Percentiles rank a stretch among this genome's conserved stretches.
Evolutionary conservation across 2,329 filamentous ascomycete genomes (phyloP).

Genomic region (Ilyonectria sp.): DNA sequence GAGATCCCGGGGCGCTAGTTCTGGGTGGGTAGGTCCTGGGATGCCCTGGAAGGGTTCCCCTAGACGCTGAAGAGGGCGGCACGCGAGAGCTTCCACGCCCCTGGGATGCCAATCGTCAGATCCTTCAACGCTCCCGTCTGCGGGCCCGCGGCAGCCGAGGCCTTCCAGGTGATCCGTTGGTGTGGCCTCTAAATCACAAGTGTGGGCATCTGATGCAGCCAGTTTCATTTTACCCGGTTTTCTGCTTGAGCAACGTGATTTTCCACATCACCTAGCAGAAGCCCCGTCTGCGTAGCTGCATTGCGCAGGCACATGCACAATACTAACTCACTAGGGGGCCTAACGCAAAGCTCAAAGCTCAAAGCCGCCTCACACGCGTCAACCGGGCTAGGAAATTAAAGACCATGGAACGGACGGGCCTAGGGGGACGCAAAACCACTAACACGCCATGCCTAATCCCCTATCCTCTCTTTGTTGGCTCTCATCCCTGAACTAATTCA

Average conservation of each 20-base stretch:
- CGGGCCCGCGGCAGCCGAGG: conserved; percentile 11
- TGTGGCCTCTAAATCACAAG: background rate
- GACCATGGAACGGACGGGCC: background rate
- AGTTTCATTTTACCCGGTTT: conserved; percentile 6
- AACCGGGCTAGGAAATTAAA: conserved; percentile 14
- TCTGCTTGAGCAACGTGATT: background rate
- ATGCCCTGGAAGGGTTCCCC: background rate
- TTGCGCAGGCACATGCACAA: background rate
- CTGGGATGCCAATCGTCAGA: conserved; percentile 10
- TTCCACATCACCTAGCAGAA: background rate
- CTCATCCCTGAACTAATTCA: background rate
- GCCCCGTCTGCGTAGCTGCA: background rate
- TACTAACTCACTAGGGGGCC: background rate
- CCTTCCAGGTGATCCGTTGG: background rate
- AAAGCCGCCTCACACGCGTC: conserved; percentile 4
- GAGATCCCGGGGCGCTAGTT: conserved; percentile 8
- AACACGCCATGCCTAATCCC: background rate
- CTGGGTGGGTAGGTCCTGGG: conserved; percentile 4
- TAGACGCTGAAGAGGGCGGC: background rate
- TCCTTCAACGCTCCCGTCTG: background rate
- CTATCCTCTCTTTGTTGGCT: conserved; percentile 1
- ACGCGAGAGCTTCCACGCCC: conserved; percentile 1
- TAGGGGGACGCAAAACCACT: background rate
- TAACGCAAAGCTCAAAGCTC: background rate
- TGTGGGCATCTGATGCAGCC: background rate